Conservation (phyloP, 106 monocot genomes). For the Apostasia ramifera region DNA sequence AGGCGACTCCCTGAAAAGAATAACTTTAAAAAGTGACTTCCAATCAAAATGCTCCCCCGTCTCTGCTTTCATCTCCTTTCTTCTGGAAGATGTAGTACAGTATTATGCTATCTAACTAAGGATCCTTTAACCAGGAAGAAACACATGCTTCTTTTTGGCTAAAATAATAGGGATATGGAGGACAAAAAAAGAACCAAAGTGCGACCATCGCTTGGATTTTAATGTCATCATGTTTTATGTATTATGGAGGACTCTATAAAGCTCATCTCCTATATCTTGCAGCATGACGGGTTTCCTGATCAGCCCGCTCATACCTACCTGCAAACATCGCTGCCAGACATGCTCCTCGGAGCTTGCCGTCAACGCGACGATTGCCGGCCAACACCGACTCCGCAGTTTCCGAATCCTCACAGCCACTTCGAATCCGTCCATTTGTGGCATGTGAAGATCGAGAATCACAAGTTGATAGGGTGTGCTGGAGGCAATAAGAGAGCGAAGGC, state of each 20-base stretch:
- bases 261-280: conserved; percentile 46
- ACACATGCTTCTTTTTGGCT: too few species aligned
- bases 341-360: conserved; percentile 34
- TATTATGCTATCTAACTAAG: too few species aligned
- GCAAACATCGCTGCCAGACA: conserved; percentile 50
- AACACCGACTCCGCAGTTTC: conserved; percentile 25
- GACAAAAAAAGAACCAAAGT: too few species aligned
- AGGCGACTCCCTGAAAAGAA: too few species aligned
- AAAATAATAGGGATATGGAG: too few species aligned
- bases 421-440: conserved; percentile 29
- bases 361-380: conserved; percentile 51
- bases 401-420: conserved; percentile 37
- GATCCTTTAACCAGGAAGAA: too few species aligned
- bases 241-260: conserved; percentile 41
- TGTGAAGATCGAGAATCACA: conserved; percentile 41
- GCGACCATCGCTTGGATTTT: too few species aligned
- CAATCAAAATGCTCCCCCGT: too few species aligned
- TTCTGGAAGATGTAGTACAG: too few species aligned
- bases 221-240: conserved; percentile 8
- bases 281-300: conserved; percentile 44
- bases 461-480: conserved; percentile 29
- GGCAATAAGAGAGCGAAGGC: conserved; percentile 25
- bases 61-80: too few species aligned
- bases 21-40: too few species aligned
- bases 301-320: conserved; percentile 51